Evolutionary conservation across 2,329 filamentous ascomycete species (phyloP), one percentile per base, ranked within the genome.

Genomic region (Cucurbitaria berberidis): DNA sequence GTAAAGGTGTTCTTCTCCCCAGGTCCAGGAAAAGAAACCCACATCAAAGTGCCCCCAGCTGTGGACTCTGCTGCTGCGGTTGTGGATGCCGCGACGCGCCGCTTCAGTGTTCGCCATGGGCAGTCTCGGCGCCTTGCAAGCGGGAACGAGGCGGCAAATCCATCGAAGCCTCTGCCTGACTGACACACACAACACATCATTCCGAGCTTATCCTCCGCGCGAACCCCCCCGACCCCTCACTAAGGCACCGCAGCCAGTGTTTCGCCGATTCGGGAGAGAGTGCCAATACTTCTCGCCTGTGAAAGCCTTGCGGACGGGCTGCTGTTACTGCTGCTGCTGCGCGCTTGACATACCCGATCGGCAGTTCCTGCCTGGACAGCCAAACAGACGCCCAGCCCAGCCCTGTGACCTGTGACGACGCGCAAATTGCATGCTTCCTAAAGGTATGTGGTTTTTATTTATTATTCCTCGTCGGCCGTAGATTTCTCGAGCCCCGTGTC

Each of bases 361-460:
- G 71, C 69, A 71, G 53, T 59, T 69, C 66, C 63, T 71, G 54
- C 68, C 66, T 59, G 62, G 46, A 56, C 66, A 70, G 71, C 70
- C 68, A 72, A 69, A 71, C 69, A 70, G 53, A 61, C 56, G 69
- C 61, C 67, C 66, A 69, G 69, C 62, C 70, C 68, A 70, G 70
- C 62, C 67, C 62, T 63, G 64, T 67, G 69, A 70, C 68, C 64
- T 63, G 64, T 67, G 69, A 72, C 69, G 68, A 73, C 72, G 72
- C 72, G 72, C 71, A 70, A 68, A 67, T 71, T 74, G 70, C 70
- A 69, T 69, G 64, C 60, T 61, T n/a, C 51, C 55, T 57, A 64
- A 63, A 69, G 72, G 74, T 75, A 73, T 69, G 73, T 75, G 57
- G 59, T 54, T 60, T 56, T 57, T n/a, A n/a, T n/a, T n/a, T n/a